Evolutionary conservation across 2,329 filamentous ascomycete species (phyloP), one percentile per base, ranked within the genome.

Genomic region (Sclerotinia subarctica): DNA sequence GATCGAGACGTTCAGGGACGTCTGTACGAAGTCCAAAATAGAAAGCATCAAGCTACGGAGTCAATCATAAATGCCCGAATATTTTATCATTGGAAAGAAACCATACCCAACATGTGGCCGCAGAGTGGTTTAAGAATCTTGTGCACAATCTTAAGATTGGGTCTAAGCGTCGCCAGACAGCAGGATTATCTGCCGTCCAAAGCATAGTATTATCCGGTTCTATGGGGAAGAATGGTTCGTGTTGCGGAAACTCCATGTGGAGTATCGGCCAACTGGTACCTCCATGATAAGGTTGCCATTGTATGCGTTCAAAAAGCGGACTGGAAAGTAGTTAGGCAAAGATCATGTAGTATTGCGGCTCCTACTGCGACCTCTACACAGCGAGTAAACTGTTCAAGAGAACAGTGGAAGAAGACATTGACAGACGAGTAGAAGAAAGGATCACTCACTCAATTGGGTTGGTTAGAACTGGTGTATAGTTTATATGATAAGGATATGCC

Each of bases 61-160:
- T 35, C 44, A 49, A 49, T 3, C 13, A 35, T 62, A 49, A 38
- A 29, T 19, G 3, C 19, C 21, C 7, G 15, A n/a, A 60, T 17
- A 49, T 21, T n/a, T 17, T 1, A 59, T 46, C 1, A 38, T n/a
- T 35, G 26, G 15, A 29, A 64, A 52, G 19, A 26, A n/a, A 15
- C 42, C 47, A 42, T 64, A 64, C 60, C 60, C 60, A 64, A 26
- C 17, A 42, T 26, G 47, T 42, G n/a, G 60, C 60, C 5, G 19
- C n/a, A 38, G 60, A 38, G 15, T 64, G 60, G 2, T 51, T 17
- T 19, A 64, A 32, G 5, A 44, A 54, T 19, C 49, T 64, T 42
- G 60, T 54, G 44, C 32, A 54, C 3, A 54, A n/a, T 42, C 47
- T 42, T 19, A 64, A 32, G 5, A 64, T 44, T 5, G 32, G 60